Evolutionary conservation across 495 filamentous ascomycete species (phyloP), one percentile per base, ranked within the genome.

Genomic region (Penicillium verhagenii): DNA sequence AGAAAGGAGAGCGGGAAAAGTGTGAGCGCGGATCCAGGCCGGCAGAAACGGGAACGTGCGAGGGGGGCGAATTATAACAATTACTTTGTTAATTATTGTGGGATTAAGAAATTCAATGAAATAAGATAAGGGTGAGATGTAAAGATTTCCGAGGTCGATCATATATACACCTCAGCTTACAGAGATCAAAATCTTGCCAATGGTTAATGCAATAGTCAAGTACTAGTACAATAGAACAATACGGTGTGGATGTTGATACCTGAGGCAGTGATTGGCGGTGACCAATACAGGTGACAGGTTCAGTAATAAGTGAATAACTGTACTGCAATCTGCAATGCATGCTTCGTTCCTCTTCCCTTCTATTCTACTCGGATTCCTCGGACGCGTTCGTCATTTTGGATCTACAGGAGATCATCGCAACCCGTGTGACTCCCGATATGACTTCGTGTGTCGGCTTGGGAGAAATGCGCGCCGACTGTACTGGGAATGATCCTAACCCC

Each of bases 1-100:
- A 57, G 61, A 65, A 67, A 62, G 64, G 64, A 61, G 64, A 62
- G 61, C 61, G 64, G 64, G 61, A 67, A 67, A 67, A 67, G 43
- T 67, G 62, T 59, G 65, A 65, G 46, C 35, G 57, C 56, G 56
- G 57, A 66, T 66, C 57, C 42, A 56, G 57, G 47, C 58, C 55
- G 62, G 29, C 29, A 50, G 31, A 37, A 50, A 50, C 47, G 31
- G 38, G 39, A 45, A 42, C 38, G 35, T 24, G 50, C 24, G 26
- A 35, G 38, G 39, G 16, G 40, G 16, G 40, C 38, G 47, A 50
- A 47, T 52, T n/a, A 31, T 48, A 44, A 35, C 47, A 35, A 50
- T 24, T 19, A 31, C 47, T 37, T 50, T 50, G 46, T 50, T 50
- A 37, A 26, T 38, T 5, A 44, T 3, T 44, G 1, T 28, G 9